Conservation (phyloP, 331 rosid species). For the Pyracantha coccinea region DNA sequence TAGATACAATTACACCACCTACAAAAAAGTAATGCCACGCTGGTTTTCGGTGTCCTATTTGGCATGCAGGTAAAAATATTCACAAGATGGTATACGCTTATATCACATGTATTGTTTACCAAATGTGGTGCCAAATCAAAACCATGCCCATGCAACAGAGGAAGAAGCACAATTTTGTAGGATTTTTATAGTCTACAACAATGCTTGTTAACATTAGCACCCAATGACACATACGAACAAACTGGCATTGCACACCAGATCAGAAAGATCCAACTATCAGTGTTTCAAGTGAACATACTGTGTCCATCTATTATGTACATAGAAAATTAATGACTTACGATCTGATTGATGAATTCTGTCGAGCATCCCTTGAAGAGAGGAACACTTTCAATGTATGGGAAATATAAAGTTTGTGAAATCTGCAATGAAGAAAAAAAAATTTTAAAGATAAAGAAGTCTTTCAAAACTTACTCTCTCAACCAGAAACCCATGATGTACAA, state of each 20-base stretch:
- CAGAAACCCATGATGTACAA: too few relatives aligned
- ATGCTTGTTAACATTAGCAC: neutral
- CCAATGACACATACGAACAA: neutral
- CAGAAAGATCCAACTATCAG: neutral
- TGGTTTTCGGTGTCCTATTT: neutral
- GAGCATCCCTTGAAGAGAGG: constrained; percentile 74
- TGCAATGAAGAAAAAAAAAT: constrained; percentile 23
- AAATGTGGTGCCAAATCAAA: neutral
- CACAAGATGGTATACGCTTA: neutral
- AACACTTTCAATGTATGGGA: constrained; percentile 50
- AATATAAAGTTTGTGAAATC: constrained; percentile 85
- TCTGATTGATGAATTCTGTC: constrained; percentile 87
- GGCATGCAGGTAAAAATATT: neutral
- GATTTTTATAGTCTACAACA: neutral
- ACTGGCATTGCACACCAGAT: neutral
- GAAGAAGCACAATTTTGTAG: neutral
- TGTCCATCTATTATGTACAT: neutral
- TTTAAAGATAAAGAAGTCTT: too few relatives aligned
- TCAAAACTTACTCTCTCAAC: neutral
- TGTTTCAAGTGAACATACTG: neutral
- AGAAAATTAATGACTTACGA: constrained; percentile 43
- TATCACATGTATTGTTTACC: neutral
- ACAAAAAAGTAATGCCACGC: neutral
- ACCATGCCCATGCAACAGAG: neutral
- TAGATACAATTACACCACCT: neutral